Conservation (phyloP, 228 moss, liverwort and hornwort species). For the Sphagnum magellanicum region DNA sequence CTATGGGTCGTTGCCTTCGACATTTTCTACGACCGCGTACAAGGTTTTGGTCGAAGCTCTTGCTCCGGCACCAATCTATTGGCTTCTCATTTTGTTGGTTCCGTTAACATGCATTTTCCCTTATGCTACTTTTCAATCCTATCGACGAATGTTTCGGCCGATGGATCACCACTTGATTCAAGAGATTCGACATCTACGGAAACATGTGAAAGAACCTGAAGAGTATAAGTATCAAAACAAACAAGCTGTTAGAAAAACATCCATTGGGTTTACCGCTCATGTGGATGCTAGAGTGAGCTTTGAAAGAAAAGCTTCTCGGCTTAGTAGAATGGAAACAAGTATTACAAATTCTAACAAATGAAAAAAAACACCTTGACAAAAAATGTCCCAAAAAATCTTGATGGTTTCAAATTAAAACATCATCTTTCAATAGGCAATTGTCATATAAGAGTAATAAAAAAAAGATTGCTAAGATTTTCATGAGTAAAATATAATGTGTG, state of each 20-base stretch:
- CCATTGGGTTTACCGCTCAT: constrained; percentile 3
- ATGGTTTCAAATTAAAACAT: too few species aligned
- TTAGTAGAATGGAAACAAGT: too few species aligned
- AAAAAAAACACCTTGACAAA: too few species aligned
- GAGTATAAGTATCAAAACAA: not conserved
- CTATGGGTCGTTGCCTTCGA: constrained; percentile 35
- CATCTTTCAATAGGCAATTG: too few species aligned
- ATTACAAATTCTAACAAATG: too few species aligned
- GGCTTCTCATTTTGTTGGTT: constrained; percentile 52
- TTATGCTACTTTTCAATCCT: constrained; percentile 26
- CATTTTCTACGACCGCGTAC: constrained; percentile 44
- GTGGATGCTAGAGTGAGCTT: not conserved
- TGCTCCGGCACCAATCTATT: constrained; percentile 49
- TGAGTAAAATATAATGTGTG: too few species aligned
- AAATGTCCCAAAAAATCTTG: too few species aligned
- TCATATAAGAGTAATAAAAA: too few species aligned
- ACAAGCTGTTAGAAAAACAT: not conserved
- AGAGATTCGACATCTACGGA: constrained; percentile 46
- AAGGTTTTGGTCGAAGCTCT: constrained; percentile 57
- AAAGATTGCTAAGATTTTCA: too few species aligned
- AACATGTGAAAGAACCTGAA: constrained; percentile 15
- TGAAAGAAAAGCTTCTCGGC: too few species aligned
- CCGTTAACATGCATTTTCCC: constrained; percentile 35
- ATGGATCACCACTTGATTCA: constrained; percentile 63
- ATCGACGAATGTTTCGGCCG: constrained; percentile 31